Evolutionary conservation across 176 grass and related monocot genomes (phyloP).

Genomic region (Thinopyrum elongatum): DNA sequence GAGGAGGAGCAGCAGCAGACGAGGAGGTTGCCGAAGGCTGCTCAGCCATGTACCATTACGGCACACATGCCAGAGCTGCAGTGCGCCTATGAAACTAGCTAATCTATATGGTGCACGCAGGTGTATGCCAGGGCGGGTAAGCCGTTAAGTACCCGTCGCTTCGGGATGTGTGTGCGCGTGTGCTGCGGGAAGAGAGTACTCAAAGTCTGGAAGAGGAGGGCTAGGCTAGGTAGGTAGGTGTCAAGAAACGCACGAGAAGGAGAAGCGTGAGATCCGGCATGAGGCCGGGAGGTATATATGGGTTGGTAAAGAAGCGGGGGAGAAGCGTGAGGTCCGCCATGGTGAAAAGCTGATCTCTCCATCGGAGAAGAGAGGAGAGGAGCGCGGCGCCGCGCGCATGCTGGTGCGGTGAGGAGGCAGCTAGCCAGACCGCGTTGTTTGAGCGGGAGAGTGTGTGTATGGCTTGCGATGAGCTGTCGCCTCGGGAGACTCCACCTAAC

Average conservation of each 20-base stretch:
- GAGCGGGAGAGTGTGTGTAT: slow-evolving; percentile 27
- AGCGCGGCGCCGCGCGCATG: not conserved
- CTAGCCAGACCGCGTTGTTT: slow-evolving; percentile 54
- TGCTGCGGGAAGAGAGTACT: not conserved
- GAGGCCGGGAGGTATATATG: slow-evolving; percentile 43
- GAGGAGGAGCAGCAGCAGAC: not conserved
- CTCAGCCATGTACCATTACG: slow-evolving; percentile 57
- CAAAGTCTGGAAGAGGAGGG: not conserved
- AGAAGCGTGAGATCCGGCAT: not conserved
- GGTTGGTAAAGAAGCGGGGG: slow-evolving; percentile 41
- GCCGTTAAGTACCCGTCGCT: not conserved
- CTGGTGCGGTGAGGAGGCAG: not conserved
- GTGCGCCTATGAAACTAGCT: slow-evolving; percentile 30
- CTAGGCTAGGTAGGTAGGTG: slow-evolving; percentile 31
- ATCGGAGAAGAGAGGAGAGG: not conserved
- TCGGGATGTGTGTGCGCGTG: not conserved
- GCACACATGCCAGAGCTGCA: slow-evolving; percentile 35
- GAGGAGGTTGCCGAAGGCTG: not conserved
- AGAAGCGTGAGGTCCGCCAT: slow-evolving; percentile 60
- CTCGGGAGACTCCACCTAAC: slow-evolving; percentile 23
- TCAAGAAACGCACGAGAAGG: slow-evolving; percentile 16
- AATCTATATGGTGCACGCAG: slow-evolving; percentile 37
- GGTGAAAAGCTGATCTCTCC: slow-evolving; percentile 24
- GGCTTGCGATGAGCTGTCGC: slow-evolving; percentile 69
- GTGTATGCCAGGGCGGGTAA: not conserved